Conservation (phyloP, 495 filamentous ascomycete species). For the Lepidopterella palustris region DNA sequence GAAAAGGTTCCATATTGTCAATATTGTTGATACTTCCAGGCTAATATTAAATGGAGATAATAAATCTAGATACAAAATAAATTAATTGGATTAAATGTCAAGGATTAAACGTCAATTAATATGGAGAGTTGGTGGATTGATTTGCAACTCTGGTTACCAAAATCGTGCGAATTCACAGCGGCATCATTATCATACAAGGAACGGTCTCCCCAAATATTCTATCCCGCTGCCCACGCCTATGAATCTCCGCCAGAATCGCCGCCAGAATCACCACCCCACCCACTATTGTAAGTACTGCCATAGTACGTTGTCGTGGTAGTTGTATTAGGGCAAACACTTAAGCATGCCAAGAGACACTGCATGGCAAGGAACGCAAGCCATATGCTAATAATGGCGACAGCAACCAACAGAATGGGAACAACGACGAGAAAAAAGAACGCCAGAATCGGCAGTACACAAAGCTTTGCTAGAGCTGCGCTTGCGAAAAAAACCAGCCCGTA, state of each 20-base stretch:
- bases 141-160: too few relatives aligned
- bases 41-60: too few relatives aligned
- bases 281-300: not conserved
- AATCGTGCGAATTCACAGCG: too few relatives aligned
- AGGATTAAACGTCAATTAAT: too few relatives aligned
- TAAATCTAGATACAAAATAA: too few relatives aligned
- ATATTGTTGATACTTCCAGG: too few relatives aligned
- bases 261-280: not conserved
- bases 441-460: slow-evolving; percentile 15
- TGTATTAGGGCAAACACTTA: not conserved
- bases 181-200: not conserved
- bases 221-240: not conserved
- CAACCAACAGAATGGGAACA: not conserved
- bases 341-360: not conserved
- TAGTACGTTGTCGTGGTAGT: not conserved
- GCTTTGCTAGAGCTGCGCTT: not conserved
- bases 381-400: not conserved
- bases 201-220: not conserved
- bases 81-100: too few relatives aligned
- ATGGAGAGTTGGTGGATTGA: too few relatives aligned
- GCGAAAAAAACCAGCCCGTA: slow-evolving; percentile 3
- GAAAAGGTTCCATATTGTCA: too few relatives aligned
- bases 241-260: not conserved
- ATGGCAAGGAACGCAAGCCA: not conserved
- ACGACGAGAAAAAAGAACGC: slow-evolving; percentile 11